Evolutionary conservation across 495 filamentous ascomycete genomes (phyloP).

Genomic region (Delitschia confertaspora): DNA sequence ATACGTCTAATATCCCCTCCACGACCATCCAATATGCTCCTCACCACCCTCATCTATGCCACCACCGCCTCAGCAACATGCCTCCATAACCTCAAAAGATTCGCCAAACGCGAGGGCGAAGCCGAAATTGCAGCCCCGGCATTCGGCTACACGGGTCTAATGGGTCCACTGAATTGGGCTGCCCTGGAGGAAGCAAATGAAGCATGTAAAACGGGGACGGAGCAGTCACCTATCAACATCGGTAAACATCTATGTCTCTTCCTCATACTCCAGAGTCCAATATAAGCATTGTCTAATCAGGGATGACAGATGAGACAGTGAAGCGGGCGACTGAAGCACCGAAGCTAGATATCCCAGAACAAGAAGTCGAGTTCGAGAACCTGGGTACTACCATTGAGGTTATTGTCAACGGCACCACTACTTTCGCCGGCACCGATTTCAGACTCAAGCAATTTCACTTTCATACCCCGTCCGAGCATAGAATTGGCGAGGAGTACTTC

Average conservation of each 20-base stretch:
- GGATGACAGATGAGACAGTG: conserved; percentile 24
- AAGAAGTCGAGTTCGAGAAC: conserved; percentile 48
- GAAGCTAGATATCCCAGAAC: conserved; percentile 37
- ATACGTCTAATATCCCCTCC: conserved; percentile 1
- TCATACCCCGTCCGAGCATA: conserved; percentile 61
- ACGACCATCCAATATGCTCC: conserved; percentile 8
- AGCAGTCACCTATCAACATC: conserved; percentile 57
- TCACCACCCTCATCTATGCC: conserved; percentile 15
- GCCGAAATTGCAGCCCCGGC: conserved; percentile 12
- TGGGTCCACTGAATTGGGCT: conserved; percentile 53
- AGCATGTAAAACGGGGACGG: conserved; percentile 44
- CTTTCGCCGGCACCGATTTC: conserved; percentile 41
- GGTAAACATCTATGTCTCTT: conserved; percentile 33
- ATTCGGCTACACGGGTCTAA: conserved; percentile 46
- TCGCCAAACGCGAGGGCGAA: conserved; percentile 11
- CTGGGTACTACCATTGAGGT: conserved; percentile 51
- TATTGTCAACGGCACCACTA: conserved; percentile 37
- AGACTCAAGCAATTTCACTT: conserved; percentile 59
- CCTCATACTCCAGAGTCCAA: neutral
- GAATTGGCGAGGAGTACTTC: conserved; percentile 45
- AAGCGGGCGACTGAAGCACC: conserved; percentile 28
- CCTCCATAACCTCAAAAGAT: conserved; percentile 17
- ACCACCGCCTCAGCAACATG: conserved; percentile 23
- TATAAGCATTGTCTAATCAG: neutral
- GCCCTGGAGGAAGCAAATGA: conserved; percentile 40